Base-by-base conservation (phyloP, 2,329 filamentous ascomycete species). In the Ceratocystis eucalypticola region DNA sequence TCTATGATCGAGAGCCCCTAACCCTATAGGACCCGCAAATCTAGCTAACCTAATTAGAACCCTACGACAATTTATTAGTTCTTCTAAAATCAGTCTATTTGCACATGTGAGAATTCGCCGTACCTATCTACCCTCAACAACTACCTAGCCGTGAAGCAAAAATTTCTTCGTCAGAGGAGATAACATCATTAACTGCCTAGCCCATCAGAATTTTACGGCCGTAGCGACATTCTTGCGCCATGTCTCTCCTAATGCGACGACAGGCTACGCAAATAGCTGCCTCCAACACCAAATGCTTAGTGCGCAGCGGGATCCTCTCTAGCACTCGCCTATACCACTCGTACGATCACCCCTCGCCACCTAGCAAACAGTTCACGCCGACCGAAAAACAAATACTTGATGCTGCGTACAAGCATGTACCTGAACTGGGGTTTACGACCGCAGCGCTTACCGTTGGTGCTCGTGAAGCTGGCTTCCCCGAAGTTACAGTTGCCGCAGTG, bases 401-500 rank as follows among this genome's bases (percentile, higher is more conserved):
- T 59, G 85, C 91, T n/a, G 88, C 92, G 20, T 84, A 94, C 71
- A 74, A 77, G 37, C 88, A 96, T 74, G 85, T 97, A 8, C 91
- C 91, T 20, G 75, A 81, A 63, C 83, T 91, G 74, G 94, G 94
- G 74, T 99, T 97, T 80, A 89, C 90, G 0, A 77, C 80, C 62
- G 80, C 83, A 22, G 80, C 92, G 0, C 81, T 99, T 8, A 82
- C 84, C 55, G 82, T 88, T 25, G 94, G 93, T 69, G 90, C 90
- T 68, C 85, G 85, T 72, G 91, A 96, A 72, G 85, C 87, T 20
- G 91, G 92, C 57, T 96, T 93, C 74, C 85, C 91, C 64, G 89
- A 94, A 73, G 91, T 93, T 67, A 92, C 89, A 68, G 85, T 89
- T 8, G 92, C 91, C 72, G 79, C 96, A 22, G 85, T 99, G 66